Percentiles rank a stretch among this genome's conserved stretches.
phyloP scores from a whole-genome alignment of 2,329 filamentous ascomycete genomes.

The Coleophoma eucalyptorum region DNA sequence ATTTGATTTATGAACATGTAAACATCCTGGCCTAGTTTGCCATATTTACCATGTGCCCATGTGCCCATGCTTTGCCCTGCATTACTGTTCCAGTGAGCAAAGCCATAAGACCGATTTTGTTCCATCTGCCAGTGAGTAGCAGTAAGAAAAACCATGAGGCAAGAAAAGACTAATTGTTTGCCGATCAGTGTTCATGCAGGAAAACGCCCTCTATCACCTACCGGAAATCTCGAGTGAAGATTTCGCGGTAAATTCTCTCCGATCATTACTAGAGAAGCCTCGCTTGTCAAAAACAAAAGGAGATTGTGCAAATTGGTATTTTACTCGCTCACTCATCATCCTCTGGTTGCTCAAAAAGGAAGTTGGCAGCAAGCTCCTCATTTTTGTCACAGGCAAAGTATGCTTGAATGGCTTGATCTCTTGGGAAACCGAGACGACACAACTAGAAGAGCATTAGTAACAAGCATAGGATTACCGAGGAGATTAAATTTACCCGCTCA shows the following conservation, averaged over 20 bases:
- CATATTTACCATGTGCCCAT: not conserved
- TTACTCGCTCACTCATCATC: slow-evolving; percentile 62
- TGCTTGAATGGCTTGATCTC: slow-evolving; percentile 91
- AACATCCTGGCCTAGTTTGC: not conserved
- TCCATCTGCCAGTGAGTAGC: too few relatives aligned
- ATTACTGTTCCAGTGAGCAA: not conserved
- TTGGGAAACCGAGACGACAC: slow-evolving; percentile 87
- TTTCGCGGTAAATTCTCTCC: not conserved
- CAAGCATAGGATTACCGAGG: not conserved
- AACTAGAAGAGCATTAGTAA: slow-evolving; percentile 49
- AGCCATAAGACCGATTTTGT: too few relatives aligned
- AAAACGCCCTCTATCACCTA: not conserved
- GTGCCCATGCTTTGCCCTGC: not conserved
- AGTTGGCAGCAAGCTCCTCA: slow-evolving; percentile 96
- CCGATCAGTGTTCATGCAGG: not conserved
- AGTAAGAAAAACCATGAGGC: not conserved
- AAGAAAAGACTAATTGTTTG: slow-evolving; percentile 5
- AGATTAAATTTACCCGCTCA: slow-evolving; percentile 69
- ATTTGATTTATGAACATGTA: not conserved
- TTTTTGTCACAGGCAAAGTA: slow-evolving; percentile 99
- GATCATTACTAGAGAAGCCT: not conserved
- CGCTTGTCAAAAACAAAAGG: not conserved
- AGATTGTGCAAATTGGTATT: not conserved
- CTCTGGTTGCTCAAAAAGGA: slow-evolving; percentile 94
- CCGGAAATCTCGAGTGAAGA: not conserved